Evolutionary conservation across 2,329 filamentous ascomycete genomes (phyloP).

Genomic region (Remersonia thermophila): DNA sequence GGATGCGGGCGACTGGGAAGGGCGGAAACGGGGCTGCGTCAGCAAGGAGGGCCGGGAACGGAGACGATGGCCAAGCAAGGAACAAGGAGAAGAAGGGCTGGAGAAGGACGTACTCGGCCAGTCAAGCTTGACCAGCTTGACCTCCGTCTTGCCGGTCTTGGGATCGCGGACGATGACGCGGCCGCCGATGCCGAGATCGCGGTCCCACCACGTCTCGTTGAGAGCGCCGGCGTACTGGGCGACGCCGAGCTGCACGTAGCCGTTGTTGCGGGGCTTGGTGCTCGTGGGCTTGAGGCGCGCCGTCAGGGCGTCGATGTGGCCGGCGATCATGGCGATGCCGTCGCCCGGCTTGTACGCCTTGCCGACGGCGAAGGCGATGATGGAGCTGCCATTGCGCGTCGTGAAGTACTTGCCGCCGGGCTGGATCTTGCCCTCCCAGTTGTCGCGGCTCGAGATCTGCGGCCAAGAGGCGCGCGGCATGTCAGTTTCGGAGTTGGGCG

Average conservation of each 20-base stretch:
- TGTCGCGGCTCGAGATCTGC: constrained; percentile 63
- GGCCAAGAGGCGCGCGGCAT: too few relatives aligned
- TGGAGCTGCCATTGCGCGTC: constrained; percentile 70
- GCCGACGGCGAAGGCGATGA: constrained; percentile 79
- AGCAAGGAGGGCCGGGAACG: too few relatives aligned
- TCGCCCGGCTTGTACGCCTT: constrained; percentile 71
- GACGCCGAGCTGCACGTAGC: constrained; percentile 80
- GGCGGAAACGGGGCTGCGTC: background rate
- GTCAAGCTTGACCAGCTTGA: constrained; percentile 76
- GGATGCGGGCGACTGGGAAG: constrained; percentile 60
- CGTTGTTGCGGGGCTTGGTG: constrained; percentile 69
- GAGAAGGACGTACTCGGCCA: constrained; percentile 54
- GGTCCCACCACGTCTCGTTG: constrained; percentile 92
- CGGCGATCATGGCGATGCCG: constrained; percentile 77
- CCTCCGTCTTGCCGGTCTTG: constrained; percentile 60
- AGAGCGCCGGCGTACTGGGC: constrained; percentile 84
- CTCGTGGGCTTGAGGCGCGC: constrained; percentile 86
- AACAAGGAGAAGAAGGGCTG: background rate
- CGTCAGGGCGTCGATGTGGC: constrained; percentile 86
- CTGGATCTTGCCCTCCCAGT: constrained; percentile 61
- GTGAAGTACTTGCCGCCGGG: constrained; percentile 81
- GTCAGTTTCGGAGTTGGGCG: too few relatives aligned
- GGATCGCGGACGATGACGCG: constrained; percentile 71
- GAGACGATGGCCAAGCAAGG: too few relatives aligned
- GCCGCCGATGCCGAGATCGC: constrained; percentile 83